Conservation (phyloP, 179 eudicot species). For the Corrigiola litoralis region DNA sequence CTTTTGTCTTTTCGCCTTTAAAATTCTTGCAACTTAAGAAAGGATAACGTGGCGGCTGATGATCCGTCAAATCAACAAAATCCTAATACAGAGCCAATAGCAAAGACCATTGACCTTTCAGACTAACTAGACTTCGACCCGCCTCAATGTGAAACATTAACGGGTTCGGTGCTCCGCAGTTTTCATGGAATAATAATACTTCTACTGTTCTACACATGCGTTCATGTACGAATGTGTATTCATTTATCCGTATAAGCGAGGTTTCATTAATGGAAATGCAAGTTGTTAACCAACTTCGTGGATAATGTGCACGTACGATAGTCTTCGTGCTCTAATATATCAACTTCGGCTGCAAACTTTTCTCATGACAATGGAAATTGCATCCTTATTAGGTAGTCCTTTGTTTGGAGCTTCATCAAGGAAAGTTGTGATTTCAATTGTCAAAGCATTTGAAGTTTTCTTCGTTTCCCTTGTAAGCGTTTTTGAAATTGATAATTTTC, state of each 20-base stretch:
- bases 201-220: neutral
- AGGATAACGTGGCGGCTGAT: slow-evolving; percentile 29
- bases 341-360: neutral
- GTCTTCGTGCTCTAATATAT: neutral
- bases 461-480: too few relatives aligned
- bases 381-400: too few relatives aligned
- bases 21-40: slow-evolving; percentile 4
- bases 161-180: neutral
- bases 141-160: slow-evolving; percentile 6
- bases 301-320: neutral
- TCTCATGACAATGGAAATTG: neutral
- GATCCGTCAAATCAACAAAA: neutral
- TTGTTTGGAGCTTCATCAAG: too few relatives aligned
- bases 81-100: neutral
- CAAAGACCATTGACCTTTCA: slow-evolving; percentile 12
- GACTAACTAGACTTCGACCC: neutral
- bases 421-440: too few relatives aligned
- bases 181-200: neutral
- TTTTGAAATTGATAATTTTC: too few relatives aligned
- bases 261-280: neutral
- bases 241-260: neutral
- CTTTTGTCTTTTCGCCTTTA: neutral
- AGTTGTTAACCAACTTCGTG: neutral
- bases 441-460: too few relatives aligned
- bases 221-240: neutral